phyloP scores from a whole-genome alignment of 2,329 filamentous ascomycete species.

The Trichoderma sp. region DNA sequence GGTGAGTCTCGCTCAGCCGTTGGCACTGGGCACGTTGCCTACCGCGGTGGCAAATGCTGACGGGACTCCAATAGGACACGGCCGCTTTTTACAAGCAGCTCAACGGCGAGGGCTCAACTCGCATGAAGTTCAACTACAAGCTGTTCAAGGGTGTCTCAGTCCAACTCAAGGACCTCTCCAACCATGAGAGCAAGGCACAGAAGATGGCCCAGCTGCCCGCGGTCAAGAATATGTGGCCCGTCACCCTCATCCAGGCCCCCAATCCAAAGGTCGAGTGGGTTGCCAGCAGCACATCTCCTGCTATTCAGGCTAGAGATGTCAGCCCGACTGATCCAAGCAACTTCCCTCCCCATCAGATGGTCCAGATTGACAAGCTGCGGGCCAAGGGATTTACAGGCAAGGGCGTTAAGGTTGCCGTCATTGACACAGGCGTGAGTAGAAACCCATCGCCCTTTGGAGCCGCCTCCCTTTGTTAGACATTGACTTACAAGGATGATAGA shows the following conservation, averaged over 20 bases:
- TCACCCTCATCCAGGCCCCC: constrained; percentile 44
- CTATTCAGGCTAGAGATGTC: neutral
- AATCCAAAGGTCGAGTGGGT: constrained; percentile 45
- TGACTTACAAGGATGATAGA: constrained; percentile 1
- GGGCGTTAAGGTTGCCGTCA: constrained; percentile 52
- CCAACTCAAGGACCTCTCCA: constrained; percentile 46
- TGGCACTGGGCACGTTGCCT: neutral
- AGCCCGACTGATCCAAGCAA: neutral
- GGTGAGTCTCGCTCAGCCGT: constrained; percentile 32
- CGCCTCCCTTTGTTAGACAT: neutral
- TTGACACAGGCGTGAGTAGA: constrained; percentile 51
- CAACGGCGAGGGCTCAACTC: constrained; percentile 36
- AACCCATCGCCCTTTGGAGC: neutral
- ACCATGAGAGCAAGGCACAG: constrained; percentile 43
- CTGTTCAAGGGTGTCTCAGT: constrained; percentile 56
- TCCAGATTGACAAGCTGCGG: constrained; percentile 53
- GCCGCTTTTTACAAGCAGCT: constrained; percentile 3
- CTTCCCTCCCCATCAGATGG: constrained; percentile 49
- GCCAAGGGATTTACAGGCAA: constrained; percentile 49
- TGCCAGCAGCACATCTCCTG: constrained; percentile 26
- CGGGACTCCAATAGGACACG: constrained; percentile 11
- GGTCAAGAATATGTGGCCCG: constrained; percentile 51
- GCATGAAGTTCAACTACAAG: constrained; percentile 48
- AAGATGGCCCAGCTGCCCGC: constrained; percentile 42
- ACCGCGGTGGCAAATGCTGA: neutral